A percentile compares a stretch with the other conserved stretches of the same genome.
Conservation (phyloP, 2,329 filamentous ascomycete species). For the Reticulascus tulasneorum region DNA sequence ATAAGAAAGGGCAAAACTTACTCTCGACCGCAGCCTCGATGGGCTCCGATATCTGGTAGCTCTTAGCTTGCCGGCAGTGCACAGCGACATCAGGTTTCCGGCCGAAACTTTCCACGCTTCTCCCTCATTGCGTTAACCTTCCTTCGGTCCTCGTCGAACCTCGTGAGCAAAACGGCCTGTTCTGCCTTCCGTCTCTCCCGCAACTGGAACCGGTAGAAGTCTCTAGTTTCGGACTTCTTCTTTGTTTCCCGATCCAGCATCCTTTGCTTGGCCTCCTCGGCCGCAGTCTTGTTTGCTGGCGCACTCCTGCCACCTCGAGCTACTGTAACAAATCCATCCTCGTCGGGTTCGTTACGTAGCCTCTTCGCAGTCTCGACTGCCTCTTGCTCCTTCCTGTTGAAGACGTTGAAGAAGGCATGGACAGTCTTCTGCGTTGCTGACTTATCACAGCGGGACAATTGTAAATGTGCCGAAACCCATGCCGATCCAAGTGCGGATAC, state of each 20-base stretch:
- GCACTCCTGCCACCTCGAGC: constrained; percentile 70
- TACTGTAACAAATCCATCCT: constrained; percentile 94
- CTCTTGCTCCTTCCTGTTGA: constrained; percentile 65
- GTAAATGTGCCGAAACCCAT: constrained; percentile 63
- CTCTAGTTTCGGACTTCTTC: constrained; percentile 60
- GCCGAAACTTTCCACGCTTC: constrained; percentile 59
- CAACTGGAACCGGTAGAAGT: constrained; percentile 83
- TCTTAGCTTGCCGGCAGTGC: neutral
- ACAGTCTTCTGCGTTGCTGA: constrained; percentile 66
- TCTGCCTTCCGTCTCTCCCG: constrained; percentile 74
- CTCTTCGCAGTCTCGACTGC: constrained; percentile 58
- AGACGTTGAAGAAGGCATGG: constrained; percentile 83
- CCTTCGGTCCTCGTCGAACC: constrained; percentile 72
- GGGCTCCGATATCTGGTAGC: neutral
- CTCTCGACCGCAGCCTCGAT: constrained; percentile 4
- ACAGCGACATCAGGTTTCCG: constrained; percentile 34
- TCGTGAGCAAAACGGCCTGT: constrained; percentile 62
- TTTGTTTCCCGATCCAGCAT: constrained; percentile 60
- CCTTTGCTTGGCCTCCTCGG: constrained; percentile 54
- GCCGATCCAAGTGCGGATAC: constrained; percentile 53
- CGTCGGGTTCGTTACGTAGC: constrained; percentile 77
- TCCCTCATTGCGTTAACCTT: constrained; percentile 69
- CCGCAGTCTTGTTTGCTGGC: constrained; percentile 70
- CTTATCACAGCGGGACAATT: constrained; percentile 66
- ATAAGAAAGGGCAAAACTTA: constrained; percentile 11